Percentiles rank a stretch among this genome's conserved stretches.
These are phyloP conservation scores for Kluyveromyces wickerhamii DNA, from an alignment of 805 yeast genomes.

Conservation along the genomic window DNA sequence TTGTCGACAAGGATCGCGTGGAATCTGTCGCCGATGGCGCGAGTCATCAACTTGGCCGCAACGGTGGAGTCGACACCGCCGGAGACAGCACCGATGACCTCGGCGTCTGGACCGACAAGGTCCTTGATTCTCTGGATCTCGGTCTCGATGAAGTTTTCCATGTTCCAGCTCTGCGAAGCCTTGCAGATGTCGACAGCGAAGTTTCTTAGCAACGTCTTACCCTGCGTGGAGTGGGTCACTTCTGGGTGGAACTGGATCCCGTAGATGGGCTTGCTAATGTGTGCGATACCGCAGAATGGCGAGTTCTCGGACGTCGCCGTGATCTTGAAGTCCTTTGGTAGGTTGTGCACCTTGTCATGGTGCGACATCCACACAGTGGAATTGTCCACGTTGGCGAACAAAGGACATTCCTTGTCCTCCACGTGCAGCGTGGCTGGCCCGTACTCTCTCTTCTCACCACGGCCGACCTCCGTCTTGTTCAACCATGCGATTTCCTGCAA, in stretches of 20 bases:
- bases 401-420: slow-evolving; percentile 53
- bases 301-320: slow-evolving; percentile 92
- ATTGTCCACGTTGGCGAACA: slow-evolving; percentile 85
- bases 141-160: slow-evolving; percentile 95
- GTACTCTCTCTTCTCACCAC: slow-evolving; percentile 96
- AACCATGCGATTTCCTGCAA: slow-evolving; percentile 99
- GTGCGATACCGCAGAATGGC: slow-evolving; percentile 89
- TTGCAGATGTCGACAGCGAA: slow-evolving; percentile 89
- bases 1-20: slow-evolving; percentile 97
- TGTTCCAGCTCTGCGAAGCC: slow-evolving; percentile 88
- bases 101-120: slow-evolving; percentile 94
- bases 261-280: slow-evolving; percentile 62
- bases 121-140: slow-evolving; percentile 88
- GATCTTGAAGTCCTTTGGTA: slow-evolving; percentile 82
- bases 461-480: slow-evolving; percentile 81
- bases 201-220: slow-evolving; percentile 79
- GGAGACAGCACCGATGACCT: slow-evolving; percentile 98
- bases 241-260: slow-evolving; percentile 99
- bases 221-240: slow-evolving; percentile 92
- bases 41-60: slow-evolving; percentile 96
- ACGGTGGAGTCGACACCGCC: slow-evolving; percentile 99
- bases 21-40: slow-evolving; percentile 97
- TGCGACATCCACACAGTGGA: slow-evolving; percentile 99
- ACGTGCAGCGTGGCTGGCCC: slow-evolving; percentile 91
- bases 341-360: slow-evolving; percentile 87